Evolutionary conservation across 1,284 basidiomycete genomes (phyloP).

Genomic region (Cryptococcus sp.): DNA sequence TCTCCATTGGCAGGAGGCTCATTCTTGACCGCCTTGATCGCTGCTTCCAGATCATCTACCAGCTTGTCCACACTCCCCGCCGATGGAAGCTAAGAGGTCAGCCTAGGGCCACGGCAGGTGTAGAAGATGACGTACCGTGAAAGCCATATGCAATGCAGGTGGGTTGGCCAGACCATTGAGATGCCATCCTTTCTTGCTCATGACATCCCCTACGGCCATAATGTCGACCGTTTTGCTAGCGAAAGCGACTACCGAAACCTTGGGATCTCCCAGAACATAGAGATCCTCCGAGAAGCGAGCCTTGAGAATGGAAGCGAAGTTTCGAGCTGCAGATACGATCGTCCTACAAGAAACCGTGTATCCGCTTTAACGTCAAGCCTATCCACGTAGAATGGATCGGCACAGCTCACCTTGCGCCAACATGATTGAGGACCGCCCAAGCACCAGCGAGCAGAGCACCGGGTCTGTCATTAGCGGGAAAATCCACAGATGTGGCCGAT

Average conservation of each 20-base stretch:
- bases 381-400: background rate
- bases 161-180: conserved; percentile 76
- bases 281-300: conserved; percentile 53
- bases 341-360: conserved; percentile 81
- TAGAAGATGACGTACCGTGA: conserved; percentile 60
- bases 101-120: background rate
- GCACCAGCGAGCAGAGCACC: conserved; percentile 90
- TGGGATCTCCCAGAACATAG: conserved; percentile 79
- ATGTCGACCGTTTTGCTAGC: conserved; percentile 56
- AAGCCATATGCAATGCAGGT: conserved; percentile 85
- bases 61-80: conserved; percentile 37
- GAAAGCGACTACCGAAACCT: conserved; percentile 87
- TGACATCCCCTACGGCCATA: conserved; percentile 82
- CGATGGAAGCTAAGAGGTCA: conserved; percentile 50
- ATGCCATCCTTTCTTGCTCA: conserved; percentile 83
- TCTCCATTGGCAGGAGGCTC: conserved; percentile 56
- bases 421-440: conserved; percentile 67
- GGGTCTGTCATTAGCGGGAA: conserved; percentile 52
- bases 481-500: background rate
- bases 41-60: conserved; percentile 59
- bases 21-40: conserved; percentile 73
- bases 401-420: conserved; percentile 67
- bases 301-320: conserved; percentile 30
- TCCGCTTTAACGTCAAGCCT: conserved; percentile 62
- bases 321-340: conserved; percentile 60